A percentile compares a stretch with the other conserved stretches of the same genome.
These are phyloP conservation scores for Trametes coccinea DNA, from an alignment of 768 basidiomycete genomes.

Conservation along the genomic window DNA sequence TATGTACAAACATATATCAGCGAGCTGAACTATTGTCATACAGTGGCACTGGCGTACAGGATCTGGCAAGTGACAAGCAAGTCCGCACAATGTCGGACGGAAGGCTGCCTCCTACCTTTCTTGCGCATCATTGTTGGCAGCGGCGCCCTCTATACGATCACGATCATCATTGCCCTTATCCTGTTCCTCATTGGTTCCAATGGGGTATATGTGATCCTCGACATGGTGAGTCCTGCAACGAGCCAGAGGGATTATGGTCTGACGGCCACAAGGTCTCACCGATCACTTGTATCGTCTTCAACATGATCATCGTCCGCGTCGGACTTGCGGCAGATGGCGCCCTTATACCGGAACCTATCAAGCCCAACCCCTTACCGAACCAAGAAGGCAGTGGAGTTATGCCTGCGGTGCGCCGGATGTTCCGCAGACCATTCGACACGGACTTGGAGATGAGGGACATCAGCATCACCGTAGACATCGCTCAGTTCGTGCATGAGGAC, in stretches of 20 bases:
- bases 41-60: constrained; percentile 9
- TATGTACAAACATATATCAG: too few species aligned
- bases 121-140: constrained; percentile 15
- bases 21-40: too few species aligned
- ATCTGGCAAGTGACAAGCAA: constrained; percentile 7
- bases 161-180: not conserved
- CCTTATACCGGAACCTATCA: not conserved
- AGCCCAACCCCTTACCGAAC: not conserved
- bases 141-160: constrained; percentile 12
- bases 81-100: constrained; percentile 3
- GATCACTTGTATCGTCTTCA: constrained; percentile 14
- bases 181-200: constrained; percentile 10
- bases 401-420: not conserved
- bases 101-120: constrained; percentile 7
- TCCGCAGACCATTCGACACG: not conserved
- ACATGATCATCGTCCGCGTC: constrained; percentile 18
- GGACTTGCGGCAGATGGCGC: constrained; percentile 5
- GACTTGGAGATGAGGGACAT: constrained; percentile 14
- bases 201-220: constrained; percentile 5
- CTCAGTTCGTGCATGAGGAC: constrained; percentile 7
- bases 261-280: constrained; percentile 4
- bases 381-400: not conserved
- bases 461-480: constrained; percentile 15
- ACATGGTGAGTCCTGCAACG: constrained; percentile 4
- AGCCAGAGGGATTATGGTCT: not conserved